Evolutionary conservation across 305 asterid genomes (phyloP), one percentile per base, ranked within the genome.

Genomic region (Petunia hybrid): DNA sequence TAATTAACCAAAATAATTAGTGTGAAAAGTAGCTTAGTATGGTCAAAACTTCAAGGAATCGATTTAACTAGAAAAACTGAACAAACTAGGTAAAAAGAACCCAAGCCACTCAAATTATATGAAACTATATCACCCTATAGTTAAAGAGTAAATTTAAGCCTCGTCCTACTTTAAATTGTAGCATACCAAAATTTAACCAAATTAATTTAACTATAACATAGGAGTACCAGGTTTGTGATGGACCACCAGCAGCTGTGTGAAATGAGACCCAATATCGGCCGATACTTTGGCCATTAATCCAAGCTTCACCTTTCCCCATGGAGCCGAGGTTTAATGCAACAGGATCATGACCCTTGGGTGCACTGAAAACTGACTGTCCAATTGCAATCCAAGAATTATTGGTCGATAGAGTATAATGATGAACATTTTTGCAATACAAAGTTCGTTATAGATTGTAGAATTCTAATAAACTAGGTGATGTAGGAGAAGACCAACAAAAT

Each of bases 231-330:
- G 77, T 92, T 76, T 92, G 97, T 77, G 92, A 87, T 61, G 97
- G 91, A 40, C 73, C 22, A 78, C 95, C 97, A 14, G 35, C 80
- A 7, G 89, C 76, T 7, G 82, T 88, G 70, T 0, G 94, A 83
- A 79, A 88, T 10, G 97, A 87, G 66, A 89, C 76, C 97, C 97
- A 92, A 57, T 89, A 92, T 71, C 97, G 87, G 73, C 97, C 97
- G 5, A 91, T 86, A 70, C 92, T 86, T 81, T 87, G 88, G 66
- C 92, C 91, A 14, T 92, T 92, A 55, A 92, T 77, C 93, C 95
- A 92, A 5, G 83, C 89, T 89, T 89, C 86, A 4, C 97, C 97
- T 86, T 92, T 92, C 31, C 97, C 94, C 97, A 91, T 92, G 4
- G 97, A 86, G 8, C 86, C 88, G 4, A 92, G 91, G 65, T 92